A percentile compares a stretch with the other conserved stretches of the same genome.
Conservation (phyloP, 2,329 filamentous ascomycete species). For the Colletotrichum orbiculare region DNA sequence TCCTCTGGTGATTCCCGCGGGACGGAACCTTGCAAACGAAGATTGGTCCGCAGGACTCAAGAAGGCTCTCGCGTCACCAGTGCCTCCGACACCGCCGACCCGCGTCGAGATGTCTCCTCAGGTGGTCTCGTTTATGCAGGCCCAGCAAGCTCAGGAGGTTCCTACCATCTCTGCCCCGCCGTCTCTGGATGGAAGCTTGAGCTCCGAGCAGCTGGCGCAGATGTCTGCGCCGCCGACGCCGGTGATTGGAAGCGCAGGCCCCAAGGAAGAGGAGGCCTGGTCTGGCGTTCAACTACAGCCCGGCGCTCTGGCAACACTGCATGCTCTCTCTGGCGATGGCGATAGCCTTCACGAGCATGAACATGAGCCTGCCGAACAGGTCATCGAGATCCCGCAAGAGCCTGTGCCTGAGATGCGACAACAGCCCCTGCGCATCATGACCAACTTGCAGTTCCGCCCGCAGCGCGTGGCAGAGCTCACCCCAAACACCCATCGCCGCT, state of each 20-base stretch:
- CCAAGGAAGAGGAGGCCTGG: conserved; percentile 74
- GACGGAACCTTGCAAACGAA: conserved; percentile 48
- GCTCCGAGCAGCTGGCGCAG: conserved; percentile 86
- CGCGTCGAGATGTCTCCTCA: conserved; percentile 81
- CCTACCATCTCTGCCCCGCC: conserved; percentile 84
- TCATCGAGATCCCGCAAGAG: conserved; percentile 58
- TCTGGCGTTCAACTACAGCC: conserved; percentile 79
- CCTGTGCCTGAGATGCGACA: conserved; percentile 64
- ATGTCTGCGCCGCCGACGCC: conserved; percentile 89
- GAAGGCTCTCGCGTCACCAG: conserved; percentile 66
- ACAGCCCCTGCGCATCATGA: conserved; percentile 62
- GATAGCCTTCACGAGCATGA: conserved; percentile 68
- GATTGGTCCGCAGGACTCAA: conserved; percentile 57
- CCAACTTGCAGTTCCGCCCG: conserved; percentile 48
- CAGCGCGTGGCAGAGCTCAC: conserved; percentile 48
- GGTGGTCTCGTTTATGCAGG: conserved; percentile 76
- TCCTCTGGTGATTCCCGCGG: conserved; percentile 64
- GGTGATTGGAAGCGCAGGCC: conserved; percentile 69
- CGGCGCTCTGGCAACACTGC: conserved; percentile 82
- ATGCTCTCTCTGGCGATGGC: conserved; percentile 73
- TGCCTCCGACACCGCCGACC: conserved; percentile 72
- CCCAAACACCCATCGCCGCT: conserved; percentile 60
- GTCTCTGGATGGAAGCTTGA: conserved; percentile 88
- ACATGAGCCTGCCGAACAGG: conserved; percentile 63
- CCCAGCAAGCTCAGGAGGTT: conserved; percentile 71